Conservation (phyloP, 83 land plant genomes). For the Thuja plicata region DNA sequence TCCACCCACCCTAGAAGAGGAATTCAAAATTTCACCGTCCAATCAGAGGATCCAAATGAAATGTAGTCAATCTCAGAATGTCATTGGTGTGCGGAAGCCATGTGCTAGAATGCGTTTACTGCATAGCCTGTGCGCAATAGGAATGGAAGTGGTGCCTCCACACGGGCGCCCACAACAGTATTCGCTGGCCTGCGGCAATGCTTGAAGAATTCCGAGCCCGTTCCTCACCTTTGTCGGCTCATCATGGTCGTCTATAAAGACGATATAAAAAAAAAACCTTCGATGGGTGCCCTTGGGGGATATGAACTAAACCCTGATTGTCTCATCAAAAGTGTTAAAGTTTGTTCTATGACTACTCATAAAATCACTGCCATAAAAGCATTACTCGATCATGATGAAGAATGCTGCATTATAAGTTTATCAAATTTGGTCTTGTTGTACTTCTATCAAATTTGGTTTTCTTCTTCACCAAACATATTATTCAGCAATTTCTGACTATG, state of each 20-base stretch:
- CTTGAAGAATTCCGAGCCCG: conserved; percentile 70
- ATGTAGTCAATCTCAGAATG: conserved; percentile 21
- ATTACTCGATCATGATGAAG: too few species aligned
- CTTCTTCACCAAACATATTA: too few species aligned
- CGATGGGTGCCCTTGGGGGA: conserved; percentile 72
- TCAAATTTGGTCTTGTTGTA: too few species aligned
- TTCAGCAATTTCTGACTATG: too few species aligned
- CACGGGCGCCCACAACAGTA: conserved; percentile 73
- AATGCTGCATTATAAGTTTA: too few species aligned
- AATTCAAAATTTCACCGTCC: too few species aligned
- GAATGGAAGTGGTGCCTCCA: conserved; percentile 73
- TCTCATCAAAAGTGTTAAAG: conserved; percentile 45
- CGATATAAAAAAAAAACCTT: conserved; percentile 61
- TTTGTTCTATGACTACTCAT: too few species aligned
- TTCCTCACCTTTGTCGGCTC: conserved; percentile 72
- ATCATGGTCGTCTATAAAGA: conserved; percentile 74
- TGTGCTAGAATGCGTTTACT: conserved; percentile 67
- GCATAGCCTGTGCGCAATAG: conserved; percentile 79
- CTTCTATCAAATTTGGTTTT: too few species aligned
- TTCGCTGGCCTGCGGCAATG: conserved; percentile 70
- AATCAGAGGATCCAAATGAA: background rate
- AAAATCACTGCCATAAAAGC: too few species aligned
- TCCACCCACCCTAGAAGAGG: too few species aligned
- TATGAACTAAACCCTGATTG: conserved; percentile 54
- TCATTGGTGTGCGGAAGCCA: conserved; percentile 63